Percentiles rank a stretch among this genome's conserved stretches.
Conservation (phyloP, 2,329 filamentous ascomycete species). For the Talaromyces amestolkiae region DNA sequence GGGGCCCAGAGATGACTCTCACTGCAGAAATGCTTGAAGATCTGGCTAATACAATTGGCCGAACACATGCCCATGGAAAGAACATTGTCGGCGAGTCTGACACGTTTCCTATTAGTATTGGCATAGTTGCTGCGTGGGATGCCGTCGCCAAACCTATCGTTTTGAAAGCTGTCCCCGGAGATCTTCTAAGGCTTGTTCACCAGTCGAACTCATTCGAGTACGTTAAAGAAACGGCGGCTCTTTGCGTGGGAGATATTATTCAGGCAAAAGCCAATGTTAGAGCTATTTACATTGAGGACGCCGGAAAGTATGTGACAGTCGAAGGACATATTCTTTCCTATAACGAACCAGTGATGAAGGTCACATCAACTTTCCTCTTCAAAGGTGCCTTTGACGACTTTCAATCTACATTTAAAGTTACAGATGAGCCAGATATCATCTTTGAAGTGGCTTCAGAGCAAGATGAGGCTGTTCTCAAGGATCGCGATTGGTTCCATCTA, state of each 20-base stretch:
- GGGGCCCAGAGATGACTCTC: constrained; percentile 3
- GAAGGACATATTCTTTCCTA: constrained; percentile 89
- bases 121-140: constrained; percentile 6
- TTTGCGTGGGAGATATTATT: constrained; percentile 92
- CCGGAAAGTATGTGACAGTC: constrained; percentile 98
- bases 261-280: constrained; percentile 94
- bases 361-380: constrained; percentile 97
- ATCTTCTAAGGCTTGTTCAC: constrained; percentile 92
- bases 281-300: constrained; percentile 82
- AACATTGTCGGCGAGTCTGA: background rate
- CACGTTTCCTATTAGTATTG: background rate
- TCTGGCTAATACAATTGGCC: background rate
- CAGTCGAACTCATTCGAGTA: constrained; percentile 97
- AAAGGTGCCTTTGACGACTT: constrained; percentile 87
- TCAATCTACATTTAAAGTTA: constrained; percentile 98
- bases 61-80: background rate
- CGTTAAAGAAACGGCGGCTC: constrained; percentile 79
- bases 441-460: constrained; percentile 81
- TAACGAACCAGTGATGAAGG: constrained; percentile 87
- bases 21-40: background rate
- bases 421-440: constrained; percentile 91
- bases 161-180: constrained; percentile 52
- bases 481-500: constrained; percentile 73
- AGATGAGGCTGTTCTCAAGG: constrained; percentile 88
- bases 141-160: background rate